Conservation (phyloP, 2,329 filamentous ascomycete species). For the Metarhizium humberi region DNA sequence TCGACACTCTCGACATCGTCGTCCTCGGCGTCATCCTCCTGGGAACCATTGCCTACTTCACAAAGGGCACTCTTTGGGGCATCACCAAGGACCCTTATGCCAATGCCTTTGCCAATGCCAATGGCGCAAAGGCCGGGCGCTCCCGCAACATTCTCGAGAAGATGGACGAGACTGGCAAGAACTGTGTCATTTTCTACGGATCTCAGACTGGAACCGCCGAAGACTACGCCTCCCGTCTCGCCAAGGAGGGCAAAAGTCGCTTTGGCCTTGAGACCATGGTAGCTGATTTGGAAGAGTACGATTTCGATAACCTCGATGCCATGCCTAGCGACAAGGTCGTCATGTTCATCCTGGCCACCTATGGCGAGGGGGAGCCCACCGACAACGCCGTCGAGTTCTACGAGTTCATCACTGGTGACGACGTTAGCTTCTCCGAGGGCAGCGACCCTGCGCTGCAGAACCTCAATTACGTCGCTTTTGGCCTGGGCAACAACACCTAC, state of each 20-base stretch:
- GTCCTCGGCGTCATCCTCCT: constrained; percentile 80
- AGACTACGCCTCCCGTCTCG: constrained; percentile 91
- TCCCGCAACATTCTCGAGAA: constrained; percentile 91
- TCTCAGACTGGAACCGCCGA: constrained; percentile 98
- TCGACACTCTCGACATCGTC: constrained; percentile 90
- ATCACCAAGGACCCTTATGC: constrained; percentile 84
- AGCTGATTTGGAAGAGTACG: constrained; percentile 94
- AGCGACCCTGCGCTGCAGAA: constrained; percentile 65
- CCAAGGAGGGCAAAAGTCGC: constrained; percentile 93
- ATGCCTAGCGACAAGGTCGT: constrained; percentile 85
- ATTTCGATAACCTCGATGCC: constrained; percentile 86
- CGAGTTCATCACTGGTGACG: constrained; percentile 83
- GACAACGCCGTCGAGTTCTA: constrained; percentile 99
- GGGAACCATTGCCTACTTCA: constrained; percentile 91
- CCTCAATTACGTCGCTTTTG: constrained; percentile 90
- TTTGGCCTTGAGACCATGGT: constrained; percentile 98
- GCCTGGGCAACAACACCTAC: constrained; percentile 97
- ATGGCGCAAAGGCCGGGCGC: constrained; percentile 66
- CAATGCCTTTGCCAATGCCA: constrained; percentile 59
- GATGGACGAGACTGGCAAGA: constrained; percentile 91
- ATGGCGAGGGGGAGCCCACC: constrained; percentile 95
- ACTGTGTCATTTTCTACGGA: constrained; percentile 97
- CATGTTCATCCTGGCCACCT: constrained; percentile 94
- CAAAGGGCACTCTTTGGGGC: constrained; percentile 91
- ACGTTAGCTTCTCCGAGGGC: constrained; percentile 69